Evolutionary conservation across 345 rosid genomes (phyloP).

Genomic region (Excoecaria agallocha): DNA sequence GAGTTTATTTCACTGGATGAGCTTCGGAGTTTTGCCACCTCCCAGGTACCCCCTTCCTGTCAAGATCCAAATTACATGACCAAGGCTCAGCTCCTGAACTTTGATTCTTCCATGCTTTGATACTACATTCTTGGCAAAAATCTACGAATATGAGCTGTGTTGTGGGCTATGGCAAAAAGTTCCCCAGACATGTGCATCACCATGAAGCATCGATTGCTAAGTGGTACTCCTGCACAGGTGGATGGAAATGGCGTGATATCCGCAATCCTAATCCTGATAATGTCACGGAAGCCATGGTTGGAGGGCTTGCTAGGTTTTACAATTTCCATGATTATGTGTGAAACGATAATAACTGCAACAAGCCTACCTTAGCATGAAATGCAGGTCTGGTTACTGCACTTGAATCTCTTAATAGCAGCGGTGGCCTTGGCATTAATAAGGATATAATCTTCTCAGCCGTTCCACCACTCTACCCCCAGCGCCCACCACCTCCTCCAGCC

Average conservation of each 20-base stretch:
- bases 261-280: conserved; percentile 76
- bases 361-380: conserved; percentile 93
- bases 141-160: conserved; percentile 85
- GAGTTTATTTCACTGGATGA: conserved; percentile 66
- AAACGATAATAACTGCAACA: conserved; percentile 84
- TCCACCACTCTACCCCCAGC: conserved; percentile 93
- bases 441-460: conserved; percentile 90
- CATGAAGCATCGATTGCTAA: conserved; percentile 89
- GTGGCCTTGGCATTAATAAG: conserved; percentile 60
- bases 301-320: conserved; percentile 86
- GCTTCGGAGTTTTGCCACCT: conserved; percentile 73
- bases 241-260: conserved; percentile 94
- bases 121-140: conserved; percentile 83
- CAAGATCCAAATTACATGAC: not conserved
- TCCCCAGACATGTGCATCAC: conserved; percentile 81
- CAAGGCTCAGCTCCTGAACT: too few relatives aligned
- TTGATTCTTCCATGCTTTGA: too few relatives aligned
- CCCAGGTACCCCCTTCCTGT: conserved; percentile 54
- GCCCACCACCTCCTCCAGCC: conserved; percentile 99
- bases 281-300: conserved; percentile 93
- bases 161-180: conserved; percentile 79
- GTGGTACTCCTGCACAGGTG: conserved; percentile 84
- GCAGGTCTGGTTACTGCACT: conserved; percentile 95
- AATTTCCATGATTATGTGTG: conserved; percentile 87
- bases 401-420: conserved; percentile 76